These are phyloP conservation scores for Sungouiella thailandica DNA, from an alignment of 805 yeast genomes.

Conservation along the genomic window DNA sequence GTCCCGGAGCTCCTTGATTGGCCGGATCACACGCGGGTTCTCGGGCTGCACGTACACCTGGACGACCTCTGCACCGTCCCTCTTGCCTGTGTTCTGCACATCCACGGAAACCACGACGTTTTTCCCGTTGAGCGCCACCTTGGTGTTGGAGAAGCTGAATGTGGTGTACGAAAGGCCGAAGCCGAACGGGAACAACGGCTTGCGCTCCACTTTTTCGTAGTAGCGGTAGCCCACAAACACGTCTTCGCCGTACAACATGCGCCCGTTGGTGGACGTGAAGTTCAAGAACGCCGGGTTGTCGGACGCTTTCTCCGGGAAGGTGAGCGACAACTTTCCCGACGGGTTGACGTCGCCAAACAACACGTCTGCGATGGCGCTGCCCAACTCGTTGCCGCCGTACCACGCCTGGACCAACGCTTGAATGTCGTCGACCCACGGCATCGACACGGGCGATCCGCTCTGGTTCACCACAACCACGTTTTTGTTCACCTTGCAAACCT, in stretches of 20 bases:
- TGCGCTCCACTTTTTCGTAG: slow-evolving; percentile 23
- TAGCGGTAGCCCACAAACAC: slow-evolving; percentile 28
- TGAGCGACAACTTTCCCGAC: slow-evolving; percentile 23
- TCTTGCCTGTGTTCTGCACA: slow-evolving; percentile 20
- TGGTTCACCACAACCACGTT: slow-evolving; percentile 30
- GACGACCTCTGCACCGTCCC: slow-evolving; percentile 24
- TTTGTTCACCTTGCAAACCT: slow-evolving; percentile 23
- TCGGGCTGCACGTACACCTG: slow-evolving; percentile 22
- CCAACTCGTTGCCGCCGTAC: slow-evolving; percentile 33
- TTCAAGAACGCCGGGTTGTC: slow-evolving; percentile 29
- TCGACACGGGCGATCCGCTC: slow-evolving; percentile 29
- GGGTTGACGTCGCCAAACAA: slow-evolving; percentile 30
- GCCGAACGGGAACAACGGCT: slow-evolving; percentile 31
- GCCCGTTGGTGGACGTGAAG: slow-evolving; percentile 25
- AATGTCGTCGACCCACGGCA: slow-evolving; percentile 26
- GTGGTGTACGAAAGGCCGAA: slow-evolving; percentile 26
- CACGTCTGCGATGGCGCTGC: slow-evolving; percentile 29
- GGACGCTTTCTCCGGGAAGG: slow-evolving; percentile 19
- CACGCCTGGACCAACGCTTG: slow-evolving; percentile 27
- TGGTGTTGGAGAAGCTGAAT: slow-evolving; percentile 15
- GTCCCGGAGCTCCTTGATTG: slow-evolving; percentile 27
- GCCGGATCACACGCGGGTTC: slow-evolving; percentile 17
- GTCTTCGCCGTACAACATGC: slow-evolving; percentile 30
- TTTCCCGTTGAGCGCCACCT: slow-evolving; percentile 14
- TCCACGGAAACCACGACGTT: slow-evolving; percentile 13